phyloP scores from a whole-genome alignment of 1,284 basidiomycete species.

The Ceratobasidium sp. region DNA sequence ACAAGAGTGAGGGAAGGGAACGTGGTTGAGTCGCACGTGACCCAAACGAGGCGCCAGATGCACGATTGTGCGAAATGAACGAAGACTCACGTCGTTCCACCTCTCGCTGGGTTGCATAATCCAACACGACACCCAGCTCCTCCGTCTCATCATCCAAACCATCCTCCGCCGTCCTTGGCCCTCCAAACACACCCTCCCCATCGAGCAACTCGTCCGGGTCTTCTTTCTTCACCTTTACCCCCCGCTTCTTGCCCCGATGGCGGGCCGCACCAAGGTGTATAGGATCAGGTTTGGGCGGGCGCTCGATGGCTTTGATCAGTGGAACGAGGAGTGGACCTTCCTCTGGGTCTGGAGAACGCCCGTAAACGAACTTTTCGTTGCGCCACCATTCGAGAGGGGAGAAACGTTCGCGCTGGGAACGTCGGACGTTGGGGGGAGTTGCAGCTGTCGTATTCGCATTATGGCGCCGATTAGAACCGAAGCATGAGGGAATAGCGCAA shows the following conservation, averaged over 20 bases:
- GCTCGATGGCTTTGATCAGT: slow-evolving; percentile 83
- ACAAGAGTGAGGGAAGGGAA: not conserved
- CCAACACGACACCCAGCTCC: slow-evolving; percentile 72
- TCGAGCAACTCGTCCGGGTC: slow-evolving; percentile 56
- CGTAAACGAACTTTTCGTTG: slow-evolving; percentile 89
- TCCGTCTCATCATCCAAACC: slow-evolving; percentile 89
- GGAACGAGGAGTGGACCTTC: slow-evolving; percentile 71
- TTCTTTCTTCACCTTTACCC: slow-evolving; percentile 51
- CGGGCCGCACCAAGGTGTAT: slow-evolving; percentile 64
- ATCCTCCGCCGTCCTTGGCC: slow-evolving; percentile 65
- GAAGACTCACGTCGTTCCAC: slow-evolving; percentile 72
- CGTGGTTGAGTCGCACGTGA: slow-evolving; percentile 6
- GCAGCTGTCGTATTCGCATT: not conserved
- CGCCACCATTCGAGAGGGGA: slow-evolving; percentile 92
- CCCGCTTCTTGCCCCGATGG: slow-evolving; percentile 57
- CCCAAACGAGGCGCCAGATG: not conserved
- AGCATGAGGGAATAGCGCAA: too few species aligned
- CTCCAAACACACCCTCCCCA: slow-evolving; percentile 44
- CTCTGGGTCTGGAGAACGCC: slow-evolving; percentile 62
- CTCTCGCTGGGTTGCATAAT: slow-evolving; percentile 71
- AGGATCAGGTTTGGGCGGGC: slow-evolving; percentile 74
- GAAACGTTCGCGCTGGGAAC: slow-evolving; percentile 76
- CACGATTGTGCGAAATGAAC: slow-evolving; percentile 17
- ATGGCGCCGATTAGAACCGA: too few species aligned
- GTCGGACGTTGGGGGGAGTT: slow-evolving; percentile 64